Base-by-base conservation (phyloP, 805 yeast genomes). In the Wickerhamia fluorescens region DNA sequence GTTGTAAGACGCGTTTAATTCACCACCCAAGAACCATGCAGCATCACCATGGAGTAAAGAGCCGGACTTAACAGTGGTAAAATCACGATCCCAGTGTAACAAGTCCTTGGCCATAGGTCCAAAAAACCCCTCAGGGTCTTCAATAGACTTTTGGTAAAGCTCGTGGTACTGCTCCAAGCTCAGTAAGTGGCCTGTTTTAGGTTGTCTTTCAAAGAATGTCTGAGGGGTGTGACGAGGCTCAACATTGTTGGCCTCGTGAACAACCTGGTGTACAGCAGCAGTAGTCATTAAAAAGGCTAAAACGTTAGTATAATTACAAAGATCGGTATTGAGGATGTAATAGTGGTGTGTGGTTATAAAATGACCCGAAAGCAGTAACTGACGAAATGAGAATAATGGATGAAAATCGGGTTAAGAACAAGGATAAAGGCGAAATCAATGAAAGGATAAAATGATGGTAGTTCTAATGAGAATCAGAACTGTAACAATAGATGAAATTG, bases 11-110 rank as follows among this genome's bases (percentile, higher is more conserved):
- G 94, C 94, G 47, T 83, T 83, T 49, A 83, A 61, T 51, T 80
- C 75, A 37, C 94, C 94, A 33, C 78, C 80, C 17, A 81, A 56
- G 51, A 83, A 83, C 92, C 92, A 83, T 19, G 84, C 73, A 13
- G 78, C 42, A 41, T 51, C 58, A 32, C 58, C 63, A 42, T 78
- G 59, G 41, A 67, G 71, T 40, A 80, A 71, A 30, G 80, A 67
- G 20, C 92, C 94, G 29, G 60, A 58, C 33, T 61, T 70, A 45
- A 71, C 92, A 35, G 71, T 66, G 44, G 69, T 66, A 58, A 84
- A 88, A 30, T 77, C 86, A 35, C 67, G 73, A 51, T 78, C 84
- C 96, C 96, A 88, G 45, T 71, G 59, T 42, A 88, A 69, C 33
- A 74, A 68, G 47, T 79, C 73, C 34, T 67, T 70, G 28, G 95